Evolutionary conservation across 257 asterid genomes (phyloP), one percentile per base, ranked within the genome.

Genomic region (Avicennia marina): DNA sequence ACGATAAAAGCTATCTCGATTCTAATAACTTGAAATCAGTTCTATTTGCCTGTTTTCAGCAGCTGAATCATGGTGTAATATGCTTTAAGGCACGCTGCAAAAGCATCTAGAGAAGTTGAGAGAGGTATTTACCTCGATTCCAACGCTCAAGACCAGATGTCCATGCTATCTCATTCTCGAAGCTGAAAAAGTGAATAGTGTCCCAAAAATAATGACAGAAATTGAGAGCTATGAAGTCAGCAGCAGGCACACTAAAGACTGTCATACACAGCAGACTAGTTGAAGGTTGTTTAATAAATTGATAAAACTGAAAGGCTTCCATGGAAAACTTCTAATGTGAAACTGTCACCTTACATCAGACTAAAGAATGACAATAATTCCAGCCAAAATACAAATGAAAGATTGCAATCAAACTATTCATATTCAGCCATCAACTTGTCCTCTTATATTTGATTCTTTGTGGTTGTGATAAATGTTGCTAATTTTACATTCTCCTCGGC

Each of bases 1-100:
- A 55, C 4, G 21, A 53, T 36, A 40, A 26, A 25, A 50, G 26
- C 20, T 33, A 20, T 54, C 18, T 15, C 26, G 43, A 46, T 25
- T 41, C 56, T 21, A 53, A 40, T 56, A 11, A n/a, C 32, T 33
- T 27, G 44, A 58, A 34, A 64, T 13, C 38, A 45, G 60, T 56
- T 64, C 56, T 49, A 36, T 65, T 56, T 56, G 60, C 68, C 47
- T 62, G 62, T 71, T 62, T 69, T 65, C 75, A 56, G 76, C 56
- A 60, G 74, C 71, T 25, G 75, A 74, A 45, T 49, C 84, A 25
- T 20, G 82, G 82, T 78, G 85, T 55, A 63, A 13, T 63, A 72
- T 75, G 57, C 77, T 72, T 10, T 75, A 69, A 58, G 64, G 61
- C 62, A 50, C 11, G 21, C 48, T 53, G 32, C 62, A 58, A 62